Evolutionary conservation across 202 grass and related monocot species (phyloP).

Genomic region (Sporobolus alterniflorus): DNA sequence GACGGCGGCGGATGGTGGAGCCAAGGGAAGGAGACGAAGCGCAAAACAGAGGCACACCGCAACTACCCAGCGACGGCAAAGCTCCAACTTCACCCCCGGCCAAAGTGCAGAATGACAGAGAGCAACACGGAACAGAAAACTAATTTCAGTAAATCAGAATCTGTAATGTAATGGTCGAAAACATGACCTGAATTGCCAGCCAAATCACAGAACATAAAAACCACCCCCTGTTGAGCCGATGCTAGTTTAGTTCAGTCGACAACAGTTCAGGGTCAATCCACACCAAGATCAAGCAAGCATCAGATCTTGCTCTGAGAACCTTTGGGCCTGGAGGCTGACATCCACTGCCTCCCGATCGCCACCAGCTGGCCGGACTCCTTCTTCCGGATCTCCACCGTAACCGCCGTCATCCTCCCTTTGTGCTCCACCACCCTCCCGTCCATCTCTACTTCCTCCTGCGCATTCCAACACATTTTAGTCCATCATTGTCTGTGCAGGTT

Average conservation of each 20-base stretch:
- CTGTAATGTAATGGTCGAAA: neutral
- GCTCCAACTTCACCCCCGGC: too few species aligned
- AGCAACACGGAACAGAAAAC: neutral
- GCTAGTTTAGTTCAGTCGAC: neutral
- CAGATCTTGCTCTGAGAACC: slow-evolving; percentile 53
- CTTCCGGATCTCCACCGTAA: slow-evolving; percentile 64
- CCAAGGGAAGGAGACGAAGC: too few species aligned
- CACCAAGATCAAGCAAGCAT: neutral
- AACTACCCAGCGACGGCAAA: too few species aligned
- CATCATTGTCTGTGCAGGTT: neutral
- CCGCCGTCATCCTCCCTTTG: slow-evolving; percentile 74
- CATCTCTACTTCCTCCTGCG: slow-evolving; percentile 86
- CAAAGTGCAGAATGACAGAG: too few species aligned
- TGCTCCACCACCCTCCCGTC: slow-evolving; percentile 60
- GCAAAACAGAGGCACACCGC: too few species aligned
- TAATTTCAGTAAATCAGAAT: neutral
- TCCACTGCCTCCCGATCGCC: slow-evolving; percentile 84
- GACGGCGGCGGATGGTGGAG: too few species aligned
- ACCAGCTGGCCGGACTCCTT: slow-evolving; percentile 61
- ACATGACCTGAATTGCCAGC: neutral
- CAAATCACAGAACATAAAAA: neutral
- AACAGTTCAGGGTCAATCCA: neutral
- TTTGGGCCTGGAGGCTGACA: slow-evolving; percentile 46
- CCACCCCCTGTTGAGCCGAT: neutral
- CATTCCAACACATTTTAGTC: neutral